Base-by-base conservation (phyloP, 352 stramenopile genomes). In the Phytophthora pluvialis region DNA sequence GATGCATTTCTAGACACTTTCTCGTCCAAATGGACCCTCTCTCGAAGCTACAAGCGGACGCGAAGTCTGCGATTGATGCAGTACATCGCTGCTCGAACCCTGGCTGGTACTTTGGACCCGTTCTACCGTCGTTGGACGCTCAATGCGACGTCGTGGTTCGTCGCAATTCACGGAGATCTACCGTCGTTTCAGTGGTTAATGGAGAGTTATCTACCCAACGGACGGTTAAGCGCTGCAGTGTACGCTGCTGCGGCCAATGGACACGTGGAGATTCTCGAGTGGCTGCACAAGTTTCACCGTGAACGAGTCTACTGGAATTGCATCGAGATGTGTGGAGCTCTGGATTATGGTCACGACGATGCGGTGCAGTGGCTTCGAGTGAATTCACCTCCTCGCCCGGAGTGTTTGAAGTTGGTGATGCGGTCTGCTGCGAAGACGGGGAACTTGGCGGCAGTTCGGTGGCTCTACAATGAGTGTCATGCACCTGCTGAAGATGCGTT, bases 351-450 rank as follows among this genome's bases (percentile, higher is more conserved):
- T 12, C 80, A 83, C n/a, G 44, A 82, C 10, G 32, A 67, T 1
- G 58, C 67, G 1, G 47, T 90, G 4, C 26, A 83, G 39, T 91
- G 77, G 75, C 75, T 90, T 4, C 66, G 75, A 21, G 40, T 49
- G 18, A 53, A 83, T 67, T 48, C 36, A 18, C 49, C 51, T 47
- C 64, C 59, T 64, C 51, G 58, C 12, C 32, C 39, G 9, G 59
- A 73, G 39, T 65, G 64, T 31, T 54, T 73, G 25, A 64, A 60
- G 13, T 26, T 66, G 25, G 66, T 70, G 35, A 63, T 74, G 48
- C 21, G 29, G 25, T 64, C 60, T 28, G 66, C 66, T 26, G 60
- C 46, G 4, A 66, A 66, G 25, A 35, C 47, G 10, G 60, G 66
- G 3, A 64, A 70, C 47, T 46, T 67, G 8, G 21, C 31, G 6